Base-by-base conservation (phyloP, 441 rosid genomes). In the Gossypium gossypioides region DNA sequence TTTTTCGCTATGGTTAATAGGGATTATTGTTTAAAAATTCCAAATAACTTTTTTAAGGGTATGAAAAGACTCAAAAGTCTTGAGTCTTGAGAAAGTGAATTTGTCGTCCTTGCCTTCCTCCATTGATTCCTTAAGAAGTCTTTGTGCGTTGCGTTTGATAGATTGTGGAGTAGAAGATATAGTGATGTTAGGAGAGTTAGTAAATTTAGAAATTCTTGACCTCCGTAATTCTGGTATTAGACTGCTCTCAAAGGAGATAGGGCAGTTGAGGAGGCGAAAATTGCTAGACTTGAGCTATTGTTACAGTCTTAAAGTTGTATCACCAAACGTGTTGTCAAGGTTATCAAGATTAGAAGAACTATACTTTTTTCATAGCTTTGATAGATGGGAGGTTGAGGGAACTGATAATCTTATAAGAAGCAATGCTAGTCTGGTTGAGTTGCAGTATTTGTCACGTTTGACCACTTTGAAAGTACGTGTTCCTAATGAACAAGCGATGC, bases 91-190 rank as follows among this genome's bases (percentile, higher is more conserved):
- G 6, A 1, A 8, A 21, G 25, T 51, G 12, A 29, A 16, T 7
- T 32, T 69, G 3, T 2, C 15, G 6, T 16, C 61, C 3, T 16
- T 69, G 16, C 62, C 72, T n/a, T 16, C 19, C 0, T 52, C 72
- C 13, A 1, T 54, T 54, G 4, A 3, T 4, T 52, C 0, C 50
- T 4, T 69, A 10, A n/a, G 4, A 37, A 74, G 44, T 48, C 81
- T 83, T 13, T 64, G 0, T 37, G 77, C 83, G 0, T 68, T 83
- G 64, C 52, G 79, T 37, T 6, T 86, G 1, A 51, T 73, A 32
- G 0, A 0, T 0, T 75, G 77, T 5, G 0, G 0, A 0, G 10
- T 81, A 27, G 18, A 1, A 22, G 71, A 81, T 8, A 44, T 34
- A 34, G 25, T 2, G 8, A 16, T 62, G 15, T 3, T 62, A 3